These are phyloP conservation scores for Berberis thunbergii DNA, from an alignment of 164 flowering plant genomes.

Conservation along the genomic window DNA sequence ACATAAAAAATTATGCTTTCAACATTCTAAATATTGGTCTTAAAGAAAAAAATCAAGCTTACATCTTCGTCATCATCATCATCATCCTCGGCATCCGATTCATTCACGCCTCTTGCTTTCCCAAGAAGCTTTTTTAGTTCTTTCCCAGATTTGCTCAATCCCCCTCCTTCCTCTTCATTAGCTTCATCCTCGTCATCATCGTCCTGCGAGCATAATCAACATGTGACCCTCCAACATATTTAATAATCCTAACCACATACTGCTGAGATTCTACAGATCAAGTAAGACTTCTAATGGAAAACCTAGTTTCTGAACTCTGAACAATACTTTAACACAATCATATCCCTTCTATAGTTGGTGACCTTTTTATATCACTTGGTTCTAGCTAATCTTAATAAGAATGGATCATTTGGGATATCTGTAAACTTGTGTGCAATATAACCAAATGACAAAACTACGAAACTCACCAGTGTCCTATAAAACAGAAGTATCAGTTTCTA, in stretches of 20 bases:
- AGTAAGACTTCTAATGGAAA: too few species aligned
- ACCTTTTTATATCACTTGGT: too few species aligned
- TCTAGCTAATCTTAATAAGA: too few species aligned
- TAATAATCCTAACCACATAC: background rate
- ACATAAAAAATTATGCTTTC: too few species aligned
- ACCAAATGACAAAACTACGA: too few species aligned
- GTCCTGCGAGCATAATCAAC: conserved; percentile 38
- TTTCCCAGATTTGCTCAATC: conserved; percentile 91
- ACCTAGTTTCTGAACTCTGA: too few species aligned
- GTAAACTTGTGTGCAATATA: too few species aligned
- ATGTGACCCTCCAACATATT: background rate
- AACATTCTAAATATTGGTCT: background rate
- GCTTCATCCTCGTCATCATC: conserved; percentile 89
- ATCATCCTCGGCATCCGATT: conserved; percentile 85
- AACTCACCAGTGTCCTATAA: too few species aligned
- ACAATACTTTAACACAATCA: too few species aligned
- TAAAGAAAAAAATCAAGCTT: conserved; percentile 17
- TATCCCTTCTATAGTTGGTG: too few species aligned
- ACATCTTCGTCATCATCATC: conserved; percentile 79
- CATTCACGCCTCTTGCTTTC: conserved; percentile 53
- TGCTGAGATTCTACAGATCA: background rate
- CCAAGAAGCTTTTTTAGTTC: conserved; percentile 92
- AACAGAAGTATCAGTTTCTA: too few species aligned
- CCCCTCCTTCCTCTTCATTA: conserved; percentile 64
- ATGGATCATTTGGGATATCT: too few species aligned